Evolutionary conservation across 768 basidiomycete species (phyloP), one percentile per base, ranked within the genome.

Genomic region (Trametes gibbosa): DNA sequence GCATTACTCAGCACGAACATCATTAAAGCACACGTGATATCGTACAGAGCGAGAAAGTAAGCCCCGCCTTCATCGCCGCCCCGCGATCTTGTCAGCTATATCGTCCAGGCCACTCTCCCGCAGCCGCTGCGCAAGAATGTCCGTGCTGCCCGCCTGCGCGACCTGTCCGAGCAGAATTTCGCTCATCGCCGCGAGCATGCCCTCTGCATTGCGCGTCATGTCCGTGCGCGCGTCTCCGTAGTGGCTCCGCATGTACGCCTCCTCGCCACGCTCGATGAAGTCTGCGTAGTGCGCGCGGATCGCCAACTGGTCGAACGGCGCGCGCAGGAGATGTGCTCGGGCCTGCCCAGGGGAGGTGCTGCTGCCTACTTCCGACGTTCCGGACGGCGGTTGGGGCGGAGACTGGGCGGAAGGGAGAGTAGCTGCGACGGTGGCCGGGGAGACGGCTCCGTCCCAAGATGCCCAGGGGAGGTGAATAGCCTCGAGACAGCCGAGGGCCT

Each of bases 181-280:
- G 32, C 42, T 24, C 49, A 45, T 35, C 21, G 16, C 27, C 56
- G n/a, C 56, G 27, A 50, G 7, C 56, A 58, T 50, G 29, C 21
- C 32, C 32, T 43, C 41, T 29, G 40, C 23, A 21, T 34, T 16
- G 32, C 42, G 40, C 41, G 41, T 24, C 49, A 50, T 43, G 27
- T 47, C 51, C 50, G 58, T 29, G 23, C 51, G 51, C 43, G 35
- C 58, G 43, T 46, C 35, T 13, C 57, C 50, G n/a, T 27, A 50
- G 35, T 58, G 57, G 56, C 50, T 46, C 43, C 42, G 41, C 21
- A 58, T 21, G 50, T 51, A 46, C 42, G 49, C 50, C 21, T 37
- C 23, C 27, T 43, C 56, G n/a, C 56, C 56, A 49, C 17, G 35
- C 40, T 42, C 47, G 56, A 57, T 25, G 35, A 42, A 29, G 48